These are phyloP conservation scores for Tolypocladium pustulatum DNA, from an alignment of 2,329 filamentous ascomycete genomes.

Conservation along the genomic window DNA sequence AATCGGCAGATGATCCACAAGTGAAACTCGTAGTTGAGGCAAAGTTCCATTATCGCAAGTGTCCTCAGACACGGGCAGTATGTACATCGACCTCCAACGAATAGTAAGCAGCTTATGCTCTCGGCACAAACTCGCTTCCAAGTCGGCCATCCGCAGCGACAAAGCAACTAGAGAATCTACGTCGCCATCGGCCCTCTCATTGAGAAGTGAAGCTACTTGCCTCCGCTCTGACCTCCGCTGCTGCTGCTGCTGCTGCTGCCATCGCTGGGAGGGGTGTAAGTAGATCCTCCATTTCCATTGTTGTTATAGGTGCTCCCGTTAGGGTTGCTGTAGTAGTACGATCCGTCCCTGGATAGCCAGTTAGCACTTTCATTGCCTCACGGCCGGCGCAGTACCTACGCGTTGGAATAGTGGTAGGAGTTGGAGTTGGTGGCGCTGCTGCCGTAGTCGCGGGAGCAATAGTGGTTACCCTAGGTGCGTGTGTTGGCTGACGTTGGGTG, in stretches of 20 bases:
- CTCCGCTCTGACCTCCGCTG: slow-evolving; percentile 1
- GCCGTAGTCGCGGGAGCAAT: slow-evolving; percentile 54
- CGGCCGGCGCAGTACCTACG: slow-evolving; percentile 22
- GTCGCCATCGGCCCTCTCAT: neutral
- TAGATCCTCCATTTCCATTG: slow-evolving; percentile 43
- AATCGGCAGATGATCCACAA: neutral
- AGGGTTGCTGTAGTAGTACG: slow-evolving; percentile 65
- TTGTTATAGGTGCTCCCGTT: slow-evolving; percentile 62
- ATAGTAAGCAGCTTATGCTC: too few relatives aligned
- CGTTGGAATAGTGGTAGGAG: slow-evolving; percentile 59
- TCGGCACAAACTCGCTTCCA: too few relatives aligned
- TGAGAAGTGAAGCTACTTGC: neutral
- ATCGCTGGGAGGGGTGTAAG: slow-evolving; percentile 48
- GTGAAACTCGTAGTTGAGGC: neutral
- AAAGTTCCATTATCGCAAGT: too few relatives aligned
- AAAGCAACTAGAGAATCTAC: neutral
- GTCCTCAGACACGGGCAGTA: neutral
- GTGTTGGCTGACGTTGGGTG: neutral
- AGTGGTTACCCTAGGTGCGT: slow-evolving; percentile 52
- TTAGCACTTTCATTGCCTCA: neutral
- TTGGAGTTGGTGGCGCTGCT: slow-evolving; percentile 44
- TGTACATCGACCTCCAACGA: too few relatives aligned
- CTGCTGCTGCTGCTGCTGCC: slow-evolving; percentile 4
- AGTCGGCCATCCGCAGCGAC: neutral
- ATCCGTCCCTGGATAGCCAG: slow-evolving; percentile 38